Conservation (phyloP, 2,329 filamentous ascomycete genomes). For the Sclerotinia minor region DNA sequence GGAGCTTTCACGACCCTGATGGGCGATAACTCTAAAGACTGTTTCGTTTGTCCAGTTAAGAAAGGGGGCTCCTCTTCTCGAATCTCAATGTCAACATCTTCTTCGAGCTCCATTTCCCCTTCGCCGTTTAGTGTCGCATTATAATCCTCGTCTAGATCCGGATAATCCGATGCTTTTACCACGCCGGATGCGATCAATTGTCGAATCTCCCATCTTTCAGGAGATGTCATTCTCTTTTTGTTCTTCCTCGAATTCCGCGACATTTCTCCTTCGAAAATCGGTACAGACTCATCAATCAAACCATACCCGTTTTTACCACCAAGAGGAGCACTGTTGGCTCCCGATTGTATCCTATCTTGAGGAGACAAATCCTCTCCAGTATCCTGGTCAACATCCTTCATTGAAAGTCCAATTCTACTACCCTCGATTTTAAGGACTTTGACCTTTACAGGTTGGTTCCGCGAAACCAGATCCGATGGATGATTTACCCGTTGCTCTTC, state of each 20-base stretch:
- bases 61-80: constrained; percentile 96
- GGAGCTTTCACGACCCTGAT: constrained; percentile 97
- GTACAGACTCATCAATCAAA: constrained; percentile 52
- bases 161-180: constrained; percentile 88
- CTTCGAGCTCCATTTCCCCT: constrained; percentile 85
- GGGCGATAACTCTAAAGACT: constrained; percentile 89
- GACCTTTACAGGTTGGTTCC: constrained; percentile 83
- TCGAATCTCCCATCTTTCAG: constrained; percentile 95
- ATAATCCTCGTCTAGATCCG: constrained; percentile 92
- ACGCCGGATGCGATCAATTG: constrained; percentile 95
- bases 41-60: constrained; percentile 91
- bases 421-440: constrained; percentile 89
- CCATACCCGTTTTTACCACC: constrained; percentile 62
- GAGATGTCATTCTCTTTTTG: constrained; percentile 93
- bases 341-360: constrained; percentile 75
- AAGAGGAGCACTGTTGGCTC: constrained; percentile 83
- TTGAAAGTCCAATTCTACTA: constrained; percentile 79
- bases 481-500: constrained; percentile 86
- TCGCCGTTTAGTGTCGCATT: constrained; percentile 84
- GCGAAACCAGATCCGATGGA: constrained; percentile 80
- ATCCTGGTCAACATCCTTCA: constrained; percentile 95
- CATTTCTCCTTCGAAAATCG: constrained; percentile 63
- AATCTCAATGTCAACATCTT: constrained; percentile 96
- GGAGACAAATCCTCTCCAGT: constrained; percentile 83
- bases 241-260: constrained; percentile 56